Evolutionary conservation across 352 stramenopile species (phyloP).

Genomic region (Phytopythium delawarense): DNA sequence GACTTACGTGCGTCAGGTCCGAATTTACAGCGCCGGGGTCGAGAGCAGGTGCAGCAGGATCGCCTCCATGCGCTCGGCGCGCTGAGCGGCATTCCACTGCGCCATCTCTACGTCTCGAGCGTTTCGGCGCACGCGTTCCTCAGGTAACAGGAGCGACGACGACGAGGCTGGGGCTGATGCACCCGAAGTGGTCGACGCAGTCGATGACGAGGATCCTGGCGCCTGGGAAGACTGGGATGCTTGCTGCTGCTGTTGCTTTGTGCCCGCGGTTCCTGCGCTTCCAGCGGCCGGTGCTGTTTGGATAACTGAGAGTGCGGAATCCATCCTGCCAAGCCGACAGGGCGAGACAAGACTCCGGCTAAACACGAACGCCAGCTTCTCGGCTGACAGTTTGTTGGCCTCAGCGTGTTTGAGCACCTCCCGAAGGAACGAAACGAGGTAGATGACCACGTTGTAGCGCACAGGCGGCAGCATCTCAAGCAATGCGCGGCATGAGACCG

Average conservation of each 20-base stretch:
- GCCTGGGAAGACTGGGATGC: neutral
- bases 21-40: constrained; percentile 31
- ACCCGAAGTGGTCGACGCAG: constrained; percentile 31
- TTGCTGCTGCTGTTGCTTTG: constrained; percentile 3
- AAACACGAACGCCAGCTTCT: constrained; percentile 77
- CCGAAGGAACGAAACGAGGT: constrained; percentile 95
- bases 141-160: constrained; percentile 22
- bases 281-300: constrained; percentile 13
- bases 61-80: constrained; percentile 69
- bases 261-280: neutral
- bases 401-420: constrained; percentile 84
- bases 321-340: constrained; percentile 20
- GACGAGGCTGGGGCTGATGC: neutral
- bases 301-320: constrained; percentile 4
- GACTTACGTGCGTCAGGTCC: neutral
- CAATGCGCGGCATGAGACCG: constrained; percentile 66
- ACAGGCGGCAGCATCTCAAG: constrained; percentile 88
- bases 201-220: constrained; percentile 26
- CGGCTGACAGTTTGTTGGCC: constrained; percentile 63
- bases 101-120: constrained; percentile 51
- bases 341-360: constrained; percentile 62
- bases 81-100: constrained; percentile 45
- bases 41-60: constrained; percentile 69
- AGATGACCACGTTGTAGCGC: constrained; percentile 97
- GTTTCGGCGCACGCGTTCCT: constrained; percentile 56